A percentile compares a stretch with the other conserved stretches of the same genome.
phyloP scores from a whole-genome alignment of 2,329 filamentous ascomycete species.

The Talaromyces sp. region DNA sequence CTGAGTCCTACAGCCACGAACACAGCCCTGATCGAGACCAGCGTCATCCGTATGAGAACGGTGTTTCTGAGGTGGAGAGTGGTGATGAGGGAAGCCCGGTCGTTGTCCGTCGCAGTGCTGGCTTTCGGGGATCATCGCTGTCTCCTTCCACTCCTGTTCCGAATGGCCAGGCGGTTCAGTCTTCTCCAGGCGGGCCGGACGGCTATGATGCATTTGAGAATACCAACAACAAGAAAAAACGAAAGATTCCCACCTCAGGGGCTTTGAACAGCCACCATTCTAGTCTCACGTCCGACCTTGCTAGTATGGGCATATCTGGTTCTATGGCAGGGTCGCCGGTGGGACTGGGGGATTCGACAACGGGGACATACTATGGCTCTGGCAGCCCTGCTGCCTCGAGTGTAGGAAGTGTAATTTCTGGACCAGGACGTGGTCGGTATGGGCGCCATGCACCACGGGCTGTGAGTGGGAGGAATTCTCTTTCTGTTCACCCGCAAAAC shows the following conservation, averaged over 20 bases:
- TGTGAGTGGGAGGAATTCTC: constrained; percentile 54
- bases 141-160: constrained; percentile 26
- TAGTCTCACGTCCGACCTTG: constrained; percentile 58
- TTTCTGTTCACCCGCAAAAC: constrained; percentile 53
- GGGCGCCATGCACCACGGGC: constrained; percentile 51
- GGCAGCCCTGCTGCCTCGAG: constrained; percentile 47
- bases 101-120: constrained; percentile 37
- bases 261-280: constrained; percentile 59
- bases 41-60: constrained; percentile 49
- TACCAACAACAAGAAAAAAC: constrained; percentile 98
- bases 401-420: constrained; percentile 68
- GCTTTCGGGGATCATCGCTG: constrained; percentile 33
- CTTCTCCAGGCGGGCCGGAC: constrained; percentile 69
- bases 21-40: constrained; percentile 31
- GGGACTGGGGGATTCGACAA: constrained; percentile 40
- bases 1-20: constrained; percentile 32
- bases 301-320: constrained; percentile 55
- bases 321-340: constrained; percentile 42
- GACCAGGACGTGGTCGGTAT: constrained; percentile 77
- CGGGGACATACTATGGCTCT: constrained; percentile 53
- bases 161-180: constrained; percentile 35
- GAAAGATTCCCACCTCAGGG: constrained; percentile 89
- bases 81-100: constrained; percentile 55
- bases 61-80: constrained; percentile 51
- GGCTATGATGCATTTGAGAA: constrained; percentile 98